phyloP scores from a whole-genome alignment of 345 rosid genomes.

The Balakata baccata region DNA sequence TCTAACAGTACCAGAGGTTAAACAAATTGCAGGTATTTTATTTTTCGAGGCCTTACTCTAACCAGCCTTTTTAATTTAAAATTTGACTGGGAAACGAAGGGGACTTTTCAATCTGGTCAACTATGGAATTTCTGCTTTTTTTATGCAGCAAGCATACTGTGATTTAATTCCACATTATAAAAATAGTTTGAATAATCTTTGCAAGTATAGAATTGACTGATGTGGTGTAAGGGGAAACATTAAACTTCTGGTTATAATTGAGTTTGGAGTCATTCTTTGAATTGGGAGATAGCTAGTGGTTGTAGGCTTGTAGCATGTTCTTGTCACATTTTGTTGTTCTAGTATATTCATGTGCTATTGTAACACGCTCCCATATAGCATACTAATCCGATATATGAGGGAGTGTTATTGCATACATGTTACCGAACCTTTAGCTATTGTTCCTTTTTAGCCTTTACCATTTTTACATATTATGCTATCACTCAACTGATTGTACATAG shows the following conservation, averaged over 20 bases:
- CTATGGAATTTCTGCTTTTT: not conserved
- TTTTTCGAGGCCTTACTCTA: not conserved
- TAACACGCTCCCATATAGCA: too few relatives aligned
- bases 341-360: not conserved
- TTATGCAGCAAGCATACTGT: not conserved
- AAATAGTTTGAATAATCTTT: too few relatives aligned
- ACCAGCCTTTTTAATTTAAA: not conserved
- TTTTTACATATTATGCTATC: too few relatives aligned
- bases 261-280: not conserved
- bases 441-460: too few relatives aligned
- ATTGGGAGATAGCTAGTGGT: not conserved
- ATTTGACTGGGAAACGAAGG: not conserved
- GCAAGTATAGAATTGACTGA: too few relatives aligned
- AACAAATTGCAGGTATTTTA: slow-evolving; percentile 83
- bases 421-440: too few relatives aligned
- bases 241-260: too few relatives aligned
- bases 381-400: too few relatives aligned
- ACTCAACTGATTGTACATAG: too few relatives aligned
- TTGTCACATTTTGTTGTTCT: not conserved
- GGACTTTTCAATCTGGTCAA: not conserved
- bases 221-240: too few relatives aligned
- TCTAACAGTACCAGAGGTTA: slow-evolving; percentile 77
- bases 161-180: not conserved
- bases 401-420: too few relatives aligned
- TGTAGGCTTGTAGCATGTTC: not conserved